Base-by-base conservation (phyloP, 495 filamentous ascomycete genomes). In the Penicillium macrosclerotiorum region DNA sequence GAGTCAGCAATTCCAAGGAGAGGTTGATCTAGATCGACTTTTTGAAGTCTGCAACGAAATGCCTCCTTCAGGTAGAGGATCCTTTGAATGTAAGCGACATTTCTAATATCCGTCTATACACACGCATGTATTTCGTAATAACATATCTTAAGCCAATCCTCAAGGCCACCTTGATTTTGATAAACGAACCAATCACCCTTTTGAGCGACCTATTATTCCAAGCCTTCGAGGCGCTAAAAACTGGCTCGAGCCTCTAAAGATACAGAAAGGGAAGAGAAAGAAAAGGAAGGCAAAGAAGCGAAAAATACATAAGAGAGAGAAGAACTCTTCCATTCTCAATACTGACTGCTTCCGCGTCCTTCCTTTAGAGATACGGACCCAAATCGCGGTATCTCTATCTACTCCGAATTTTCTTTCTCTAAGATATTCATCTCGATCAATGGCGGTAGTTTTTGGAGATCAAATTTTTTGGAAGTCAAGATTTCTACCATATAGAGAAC, bases 41-140 rank as follows among this genome's bases (percentile, higher is more conserved):
- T 48, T 49, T 18, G 37, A 49, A 30, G 37, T 49, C 37, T 49
- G 45, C 27, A 41, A 24, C 22, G 20, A 42, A 14, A 33, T 33
- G 19, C 30, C 45, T 35, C n/a, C 18, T 25, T 34, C 16, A 29
- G 8, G n/a, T 23, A 44, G 41, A 43, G 18, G 8, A 16, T 16
- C 7, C 31, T 25, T 5, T 27, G 26, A 16, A 4, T 11, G 33
- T 16, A 41, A 25, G 37, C 29, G 11, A 26, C 22, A 27, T 29
- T 41, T 16, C 33, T 29, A 29, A 26, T 26, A 27, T 25, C 14
- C 11, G 16, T 37, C 11, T 13, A 18, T 37, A 11, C 25, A 27
- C 25, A 27, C 11, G 11, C 25, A 5, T 2, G 20, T 37, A 37
- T 8, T 17, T 37, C 16, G 19, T 17, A 17, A 37, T 27, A n/a